Conservation (phyloP, 2,329 filamentous ascomycete genomes). For the Colletotrichum graminicola region DNA sequence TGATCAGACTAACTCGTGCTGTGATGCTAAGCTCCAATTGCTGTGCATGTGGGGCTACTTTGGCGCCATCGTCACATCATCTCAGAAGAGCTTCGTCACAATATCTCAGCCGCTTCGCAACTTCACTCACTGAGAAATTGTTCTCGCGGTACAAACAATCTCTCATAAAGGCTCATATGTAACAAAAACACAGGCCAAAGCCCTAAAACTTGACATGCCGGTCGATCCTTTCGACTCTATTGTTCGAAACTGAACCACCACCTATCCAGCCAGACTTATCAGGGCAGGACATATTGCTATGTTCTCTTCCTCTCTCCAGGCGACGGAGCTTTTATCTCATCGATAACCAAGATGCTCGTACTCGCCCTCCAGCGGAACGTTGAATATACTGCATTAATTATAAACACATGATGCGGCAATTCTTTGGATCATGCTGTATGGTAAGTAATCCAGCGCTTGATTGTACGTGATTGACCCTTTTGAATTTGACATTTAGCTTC, state of each 20-base stretch:
- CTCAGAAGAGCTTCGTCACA: no score
- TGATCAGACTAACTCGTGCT: neutral
- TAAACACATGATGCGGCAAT: neutral
- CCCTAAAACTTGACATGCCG: neutral
- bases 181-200: neutral
- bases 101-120: neutral
- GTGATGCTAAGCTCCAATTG: neutral
- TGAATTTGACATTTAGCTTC: neutral
- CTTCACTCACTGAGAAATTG: neutral
- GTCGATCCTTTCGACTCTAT: neutral
- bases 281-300: neutral
- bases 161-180: neutral
- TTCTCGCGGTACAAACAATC: neutral
- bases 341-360: no score
- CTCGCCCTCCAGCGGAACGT: neutral
- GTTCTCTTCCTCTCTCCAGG: neutral
- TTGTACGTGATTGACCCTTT: neutral
- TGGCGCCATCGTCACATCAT: neutral
- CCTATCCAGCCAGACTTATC: neutral
- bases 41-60: neutral
- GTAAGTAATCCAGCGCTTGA: no score
- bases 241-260: neutral
- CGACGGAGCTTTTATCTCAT: neutral
- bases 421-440: neutral
- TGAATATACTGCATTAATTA: neutral